Evolutionary conservation across 2,329 filamentous ascomycete species (phyloP).

Genomic region (Aspergillus brunneoviolaceus): DNA sequence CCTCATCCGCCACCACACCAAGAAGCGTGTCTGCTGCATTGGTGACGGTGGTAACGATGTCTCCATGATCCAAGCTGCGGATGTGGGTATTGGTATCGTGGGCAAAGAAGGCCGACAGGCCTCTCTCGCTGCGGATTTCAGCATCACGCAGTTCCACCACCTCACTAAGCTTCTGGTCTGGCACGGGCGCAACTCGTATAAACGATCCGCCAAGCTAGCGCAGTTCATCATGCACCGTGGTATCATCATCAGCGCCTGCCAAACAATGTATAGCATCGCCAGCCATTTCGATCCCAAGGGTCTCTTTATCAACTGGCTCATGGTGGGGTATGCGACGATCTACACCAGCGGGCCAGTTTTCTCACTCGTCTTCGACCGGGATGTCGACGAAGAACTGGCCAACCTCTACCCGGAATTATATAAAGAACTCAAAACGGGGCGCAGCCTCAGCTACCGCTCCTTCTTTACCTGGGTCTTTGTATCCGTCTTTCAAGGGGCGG

Average conservation of each 20-base stretch:
- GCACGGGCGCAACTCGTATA: constrained; percentile 98
- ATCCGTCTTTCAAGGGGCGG: constrained; percentile 88
- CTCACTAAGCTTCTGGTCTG: constrained; percentile 96
- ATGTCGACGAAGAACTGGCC: constrained; percentile 89
- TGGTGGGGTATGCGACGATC: constrained; percentile 93
- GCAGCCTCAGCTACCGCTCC: constrained; percentile 83
- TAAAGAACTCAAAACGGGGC: constrained; percentile 89
- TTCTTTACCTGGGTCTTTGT: constrained; percentile 98
- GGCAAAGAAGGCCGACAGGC: constrained; percentile 97
- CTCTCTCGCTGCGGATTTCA: constrained; percentile 92
- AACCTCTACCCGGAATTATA: constrained; percentile 97
- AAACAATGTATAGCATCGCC: constrained; percentile 96
- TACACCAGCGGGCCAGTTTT: constrained; percentile 95
- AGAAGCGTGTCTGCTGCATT: constrained; percentile 95
- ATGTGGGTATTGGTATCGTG: constrained; percentile 96
- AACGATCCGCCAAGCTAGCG: constrained; percentile 88
- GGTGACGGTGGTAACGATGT: constrained; percentile 98
- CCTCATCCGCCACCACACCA: constrained; percentile 86
- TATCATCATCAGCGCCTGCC: constrained; percentile 90
- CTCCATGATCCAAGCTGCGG: constrained; percentile 97
- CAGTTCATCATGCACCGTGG: constrained; percentile 99
- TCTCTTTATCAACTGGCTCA: constrained; percentile 92
- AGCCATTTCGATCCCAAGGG: constrained; percentile 90
- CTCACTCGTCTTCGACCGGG: constrained; percentile 87
- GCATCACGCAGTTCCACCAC: constrained; percentile 91